These are phyloP conservation scores for Hymenoscyphus albidus DNA, from an alignment of 2,329 filamentous ascomycete genomes.

Conservation along the genomic window DNA sequence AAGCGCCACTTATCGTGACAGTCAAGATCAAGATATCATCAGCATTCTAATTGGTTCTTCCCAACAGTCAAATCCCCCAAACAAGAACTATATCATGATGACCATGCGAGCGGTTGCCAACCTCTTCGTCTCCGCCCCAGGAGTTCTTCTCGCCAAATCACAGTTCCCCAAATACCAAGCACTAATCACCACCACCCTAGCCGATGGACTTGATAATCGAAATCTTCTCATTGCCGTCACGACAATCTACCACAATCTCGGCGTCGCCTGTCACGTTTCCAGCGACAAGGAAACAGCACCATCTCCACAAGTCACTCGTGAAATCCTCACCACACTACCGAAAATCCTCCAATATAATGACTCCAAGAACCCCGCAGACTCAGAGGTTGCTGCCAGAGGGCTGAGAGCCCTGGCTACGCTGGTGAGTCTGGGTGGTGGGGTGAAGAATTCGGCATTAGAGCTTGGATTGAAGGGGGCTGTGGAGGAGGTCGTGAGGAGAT, in stretches of 20 bases:
- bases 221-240: constrained; percentile 80
- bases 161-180: constrained; percentile 48
- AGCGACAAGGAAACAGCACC: constrained; percentile 4
- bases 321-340: constrained; percentile 55
- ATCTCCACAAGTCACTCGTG: constrained; percentile 41
- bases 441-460: constrained; percentile 54
- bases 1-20: constrained; percentile 57
- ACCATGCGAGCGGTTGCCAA: constrained; percentile 77
- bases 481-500: constrained; percentile 45
- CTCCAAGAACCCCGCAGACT: constrained; percentile 49
- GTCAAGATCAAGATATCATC: constrained; percentile 51
- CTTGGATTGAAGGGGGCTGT: constrained; percentile 49
- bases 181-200: constrained; percentile 57
- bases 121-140: constrained; percentile 71
- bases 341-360: constrained; percentile 48
- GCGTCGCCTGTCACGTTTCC: constrained; percentile 61
- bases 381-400: constrained; percentile 77
- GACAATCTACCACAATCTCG: constrained; percentile 80
- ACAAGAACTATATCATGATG: constrained; percentile 84
- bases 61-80: constrained; percentile 55
- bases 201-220: constrained; percentile 65
- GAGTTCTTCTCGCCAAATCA: constrained; percentile 59
- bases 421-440: constrained; percentile 52
- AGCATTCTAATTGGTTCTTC: constrained; percentile 54
- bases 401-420: constrained; percentile 82